Conservation (phyloP, 805 yeast genomes). For the Nematodospora valgi region DNA sequence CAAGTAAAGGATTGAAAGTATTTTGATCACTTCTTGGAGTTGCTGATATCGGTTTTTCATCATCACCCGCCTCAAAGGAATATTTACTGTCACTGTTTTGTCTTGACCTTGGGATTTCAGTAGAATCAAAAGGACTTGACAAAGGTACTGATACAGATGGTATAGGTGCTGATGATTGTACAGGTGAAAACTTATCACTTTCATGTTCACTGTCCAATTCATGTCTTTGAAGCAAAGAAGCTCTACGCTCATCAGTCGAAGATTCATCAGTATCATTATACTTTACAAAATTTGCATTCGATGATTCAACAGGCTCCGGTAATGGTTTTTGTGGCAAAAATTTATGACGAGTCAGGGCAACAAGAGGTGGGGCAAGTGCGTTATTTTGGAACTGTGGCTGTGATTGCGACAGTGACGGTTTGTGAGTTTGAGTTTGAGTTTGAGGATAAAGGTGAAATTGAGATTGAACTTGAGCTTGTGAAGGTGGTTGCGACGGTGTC, state of each 20-base stretch:
- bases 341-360: constrained; percentile 1
- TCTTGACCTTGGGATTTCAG: neutral
- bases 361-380: too few species aligned
- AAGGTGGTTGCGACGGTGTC: too few species aligned
- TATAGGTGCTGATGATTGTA: neutral
- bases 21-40: constrained; percentile 22
- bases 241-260: constrained; percentile 17
- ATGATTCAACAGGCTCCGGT: constrained; percentile 18
- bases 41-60: constrained; percentile 25
- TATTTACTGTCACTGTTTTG: constrained; percentile 17
- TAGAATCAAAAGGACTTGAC: too few species aligned
- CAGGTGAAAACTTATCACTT: neutral
- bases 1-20: constrained; percentile 6
- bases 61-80: constrained; percentile 43
- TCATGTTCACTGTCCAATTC: constrained; percentile 18
- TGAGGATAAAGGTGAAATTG: neutral
- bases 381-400: neutral
- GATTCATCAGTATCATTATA: constrained; percentile 23
- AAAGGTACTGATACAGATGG: neutral
- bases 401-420: too few species aligned
- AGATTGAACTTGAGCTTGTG: neutral
- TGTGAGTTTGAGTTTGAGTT: neutral
- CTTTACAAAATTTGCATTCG: constrained; percentile 36
- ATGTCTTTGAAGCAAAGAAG: constrained; percentile 33
- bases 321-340: constrained; percentile 1